Evolutionary conservation across 1,139 yeast genomes (phyloP).

Genomic region (Pichia sp.): DNA sequence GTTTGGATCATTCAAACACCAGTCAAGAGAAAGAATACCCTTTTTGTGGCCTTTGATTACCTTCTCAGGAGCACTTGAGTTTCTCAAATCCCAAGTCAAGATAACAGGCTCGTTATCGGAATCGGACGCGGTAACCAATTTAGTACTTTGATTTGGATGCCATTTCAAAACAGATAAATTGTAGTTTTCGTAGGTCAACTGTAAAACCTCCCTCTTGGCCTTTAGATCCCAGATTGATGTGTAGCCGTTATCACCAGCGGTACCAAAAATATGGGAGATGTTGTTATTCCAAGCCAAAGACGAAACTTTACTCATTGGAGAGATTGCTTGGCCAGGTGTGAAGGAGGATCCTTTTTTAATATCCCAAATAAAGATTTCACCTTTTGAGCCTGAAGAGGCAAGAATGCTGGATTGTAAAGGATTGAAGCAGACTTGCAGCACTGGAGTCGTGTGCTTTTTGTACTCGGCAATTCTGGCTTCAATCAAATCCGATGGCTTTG

Average conservation of each 20-base stretch:
- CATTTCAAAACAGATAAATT: conserved; percentile 57
- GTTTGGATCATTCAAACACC: conserved; percentile 82
- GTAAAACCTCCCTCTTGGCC: conserved; percentile 81
- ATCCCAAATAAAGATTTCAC: conserved; percentile 90
- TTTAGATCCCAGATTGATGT: conserved; percentile 94
- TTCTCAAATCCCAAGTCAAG: conserved; percentile 89
- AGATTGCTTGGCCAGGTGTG: conserved; percentile 70
- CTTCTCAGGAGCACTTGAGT: conserved; percentile 80
- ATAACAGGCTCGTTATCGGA: conserved; percentile 76
- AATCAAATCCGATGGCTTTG: conserved; percentile 23
- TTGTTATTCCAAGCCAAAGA: conserved; percentile 86
- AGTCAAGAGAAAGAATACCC: conserved; percentile 85
- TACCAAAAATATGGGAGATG: conserved; percentile 82
- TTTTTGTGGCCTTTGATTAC: conserved; percentile 59
- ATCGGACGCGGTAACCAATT: conserved; percentile 80
- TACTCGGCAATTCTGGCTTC: conserved; percentile 42
- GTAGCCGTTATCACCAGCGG: conserved; percentile 74
- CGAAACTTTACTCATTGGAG: conserved; percentile 76
- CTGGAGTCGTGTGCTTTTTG: conserved; percentile 60
- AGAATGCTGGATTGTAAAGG: conserved; percentile 64
- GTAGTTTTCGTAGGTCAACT: conserved; percentile 60
- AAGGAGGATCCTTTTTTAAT: conserved; percentile 56
- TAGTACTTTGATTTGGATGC: conserved; percentile 91
- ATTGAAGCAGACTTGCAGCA: conserved; percentile 70
- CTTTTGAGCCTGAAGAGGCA: conserved; percentile 82